phyloP scores from a whole-genome alignment of 805 yeast genomes.

The Zygosaccharomyces bisporus region DNA sequence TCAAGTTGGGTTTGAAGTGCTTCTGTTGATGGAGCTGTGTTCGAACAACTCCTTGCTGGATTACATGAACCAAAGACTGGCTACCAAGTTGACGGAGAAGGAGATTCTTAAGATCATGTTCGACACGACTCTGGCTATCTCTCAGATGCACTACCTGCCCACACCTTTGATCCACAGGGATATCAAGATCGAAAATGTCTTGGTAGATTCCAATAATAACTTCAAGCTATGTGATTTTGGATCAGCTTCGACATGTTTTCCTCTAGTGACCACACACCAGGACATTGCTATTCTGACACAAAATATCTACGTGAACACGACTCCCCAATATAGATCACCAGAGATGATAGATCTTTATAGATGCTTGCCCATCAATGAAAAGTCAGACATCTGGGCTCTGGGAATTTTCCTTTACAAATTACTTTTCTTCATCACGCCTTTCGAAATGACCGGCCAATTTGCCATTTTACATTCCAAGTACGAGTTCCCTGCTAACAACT shows the following conservation, averaged over 20 bases:
- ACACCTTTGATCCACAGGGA: slow-evolving; percentile 85
- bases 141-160: slow-evolving; percentile 72
- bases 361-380: slow-evolving; percentile 82
- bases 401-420: slow-evolving; percentile 89
- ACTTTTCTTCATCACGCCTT: slow-evolving; percentile 91
- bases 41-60: slow-evolving; percentile 83
- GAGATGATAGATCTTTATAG: slow-evolving; percentile 91
- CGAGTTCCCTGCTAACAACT: slow-evolving; percentile 72
- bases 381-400: slow-evolving; percentile 94
- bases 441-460: slow-evolving; percentile 76
- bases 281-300: slow-evolving; percentile 72
- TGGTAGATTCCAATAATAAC: slow-evolving; percentile 62
- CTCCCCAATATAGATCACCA: slow-evolving; percentile 93
- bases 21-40: slow-evolving; percentile 90
- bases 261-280: slow-evolving; percentile 68
- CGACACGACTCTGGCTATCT: slow-evolving; percentile 75
- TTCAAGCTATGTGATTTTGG: slow-evolving; percentile 95
- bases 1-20: slow-evolving; percentile 67
- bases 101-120: slow-evolving; percentile 81
- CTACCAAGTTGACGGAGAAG: slow-evolving; percentile 67
- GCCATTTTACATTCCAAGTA: slow-evolving; percentile 83
- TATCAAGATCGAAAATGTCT: slow-evolving; percentile 89
- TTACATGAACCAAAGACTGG: slow-evolving; percentile 81
- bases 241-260: slow-evolving; percentile 53
- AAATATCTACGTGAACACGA: slow-evolving; percentile 85